A percentile compares a stretch with the other conserved stretches of the same genome.
These are phyloP conservation scores for Paxillus involutus DNA, from an alignment of 768 basidiomycete species.

Conservation along the genomic window DNA sequence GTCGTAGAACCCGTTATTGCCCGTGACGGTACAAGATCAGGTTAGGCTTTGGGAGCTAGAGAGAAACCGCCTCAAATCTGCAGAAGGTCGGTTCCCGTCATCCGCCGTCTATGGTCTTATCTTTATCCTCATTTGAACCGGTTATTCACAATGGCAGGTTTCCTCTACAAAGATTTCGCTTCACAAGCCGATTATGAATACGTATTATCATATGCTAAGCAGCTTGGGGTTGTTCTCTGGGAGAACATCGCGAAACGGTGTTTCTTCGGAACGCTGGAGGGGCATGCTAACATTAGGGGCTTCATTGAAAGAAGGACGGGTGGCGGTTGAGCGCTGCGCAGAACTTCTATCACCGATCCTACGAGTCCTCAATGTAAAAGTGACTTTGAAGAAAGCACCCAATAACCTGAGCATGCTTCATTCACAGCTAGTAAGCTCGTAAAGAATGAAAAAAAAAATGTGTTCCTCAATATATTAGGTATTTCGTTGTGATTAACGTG, in stretches of 20 bases:
- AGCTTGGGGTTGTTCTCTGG: slow-evolving; percentile 82
- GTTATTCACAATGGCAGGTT: slow-evolving; percentile 49
- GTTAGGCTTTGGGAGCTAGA: slow-evolving; percentile 97
- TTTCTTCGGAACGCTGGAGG: slow-evolving; percentile 81
- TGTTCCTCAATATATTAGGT: slow-evolving; percentile 4
- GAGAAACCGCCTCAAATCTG: slow-evolving; percentile 83
- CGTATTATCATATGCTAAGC: slow-evolving; percentile 81
- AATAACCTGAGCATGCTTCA: not conserved
- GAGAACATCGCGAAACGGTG: slow-evolving; percentile 71
- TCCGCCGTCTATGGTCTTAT: slow-evolving; percentile 4
- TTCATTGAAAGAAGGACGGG: slow-evolving; percentile 75
- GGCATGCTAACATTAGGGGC: slow-evolving; percentile 73
- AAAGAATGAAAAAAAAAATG: not conserved
- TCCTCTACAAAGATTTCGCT: slow-evolving; percentile 85
- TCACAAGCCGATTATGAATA: slow-evolving; percentile 87
- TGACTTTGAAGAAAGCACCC: slow-evolving; percentile 1
- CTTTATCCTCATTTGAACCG: not conserved
- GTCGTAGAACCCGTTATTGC: slow-evolving; percentile 81
- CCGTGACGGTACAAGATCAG: slow-evolving; percentile 98
- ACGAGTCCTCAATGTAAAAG: not conserved
- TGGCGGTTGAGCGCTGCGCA: slow-evolving; percentile 23
- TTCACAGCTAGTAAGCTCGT: not conserved
- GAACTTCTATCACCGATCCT: not conserved
- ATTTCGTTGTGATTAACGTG: slow-evolving; percentile 13
- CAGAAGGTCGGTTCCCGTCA: slow-evolving; percentile 63